Conservation (phyloP, 2,329 filamentous ascomycete genomes). For the Hirsutella thompsonii region DNA sequence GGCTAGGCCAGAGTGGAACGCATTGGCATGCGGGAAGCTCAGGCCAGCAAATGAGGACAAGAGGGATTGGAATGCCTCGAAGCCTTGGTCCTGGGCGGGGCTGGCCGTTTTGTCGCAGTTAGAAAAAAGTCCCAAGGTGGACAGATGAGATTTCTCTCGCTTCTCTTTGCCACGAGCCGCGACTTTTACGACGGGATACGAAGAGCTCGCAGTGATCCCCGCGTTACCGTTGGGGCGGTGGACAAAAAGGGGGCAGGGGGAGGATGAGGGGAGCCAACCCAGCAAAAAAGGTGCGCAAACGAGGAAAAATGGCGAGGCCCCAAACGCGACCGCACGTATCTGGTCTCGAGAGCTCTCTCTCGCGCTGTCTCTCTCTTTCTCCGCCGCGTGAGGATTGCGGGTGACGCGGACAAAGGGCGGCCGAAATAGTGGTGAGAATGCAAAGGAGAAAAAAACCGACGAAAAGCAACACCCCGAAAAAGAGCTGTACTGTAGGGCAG, state of each 20-base stretch:
- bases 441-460: not conserved
- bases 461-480: not conserved
- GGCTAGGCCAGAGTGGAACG: slow-evolving; percentile 13
- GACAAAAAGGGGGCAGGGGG: not conserved
- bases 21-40: slow-evolving; percentile 17
- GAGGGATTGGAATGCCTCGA: slow-evolving; percentile 17
- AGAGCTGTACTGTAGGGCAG: too few relatives aligned
- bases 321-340: slow-evolving; percentile 1
- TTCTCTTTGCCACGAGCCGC: too few relatives aligned
- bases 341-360: too few relatives aligned
- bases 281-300: not conserved
- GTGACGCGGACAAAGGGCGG: too few relatives aligned
- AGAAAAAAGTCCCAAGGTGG: too few relatives aligned
- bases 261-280: not conserved
- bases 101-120: not conserved
- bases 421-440: not conserved
- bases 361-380: too few relatives aligned
- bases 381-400: too few relatives aligned
- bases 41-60: slow-evolving; percentile 9
- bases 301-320: not conserved
- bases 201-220: too few relatives aligned
- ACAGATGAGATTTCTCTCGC: too few relatives aligned
- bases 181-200: too few relatives aligned
- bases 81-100: slow-evolving; percentile 4
- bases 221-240: too few relatives aligned